Conservation (phyloP, 225 moss, liverwort and hornwort species). For the Marchantia polymorpha region DNA sequence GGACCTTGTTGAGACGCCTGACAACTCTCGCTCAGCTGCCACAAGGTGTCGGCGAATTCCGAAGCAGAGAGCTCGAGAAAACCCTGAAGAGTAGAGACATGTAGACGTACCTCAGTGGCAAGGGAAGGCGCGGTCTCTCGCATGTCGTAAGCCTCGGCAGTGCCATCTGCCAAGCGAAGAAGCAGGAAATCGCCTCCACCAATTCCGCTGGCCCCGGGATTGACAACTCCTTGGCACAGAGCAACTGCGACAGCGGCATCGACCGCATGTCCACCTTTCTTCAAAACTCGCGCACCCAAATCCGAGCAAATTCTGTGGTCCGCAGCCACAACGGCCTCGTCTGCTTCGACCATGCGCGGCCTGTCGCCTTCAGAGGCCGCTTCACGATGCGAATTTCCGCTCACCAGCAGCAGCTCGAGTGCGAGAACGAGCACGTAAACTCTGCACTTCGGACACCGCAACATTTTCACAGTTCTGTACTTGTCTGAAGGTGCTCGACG, state of each 20-base stretch:
- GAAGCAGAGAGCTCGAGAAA: too few species aligned
- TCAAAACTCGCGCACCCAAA: conserved; percentile 49
- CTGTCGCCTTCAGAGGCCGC: too few species aligned
- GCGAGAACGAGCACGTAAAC: too few species aligned
- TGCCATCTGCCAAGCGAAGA: conserved; percentile 60
- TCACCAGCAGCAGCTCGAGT: too few species aligned
- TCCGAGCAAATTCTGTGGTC: conserved; percentile 71
- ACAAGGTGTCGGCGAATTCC: too few species aligned
- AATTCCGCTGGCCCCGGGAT: conserved; percentile 63
- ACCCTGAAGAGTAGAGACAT: too few species aligned
- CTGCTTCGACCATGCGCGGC: conserved; percentile 49
- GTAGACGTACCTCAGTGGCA: conserved; percentile 45
- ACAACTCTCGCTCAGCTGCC: too few species aligned
- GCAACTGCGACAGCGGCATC: conserved; percentile 65
- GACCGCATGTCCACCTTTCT: conserved; percentile 62
- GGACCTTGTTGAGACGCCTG: too few species aligned
- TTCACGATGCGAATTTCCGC: too few species aligned
- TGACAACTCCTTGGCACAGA: conserved; percentile 72
- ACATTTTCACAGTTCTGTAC: too few species aligned
- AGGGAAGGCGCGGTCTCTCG: conserved; percentile 72
- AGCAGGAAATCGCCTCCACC: conserved; percentile 78
- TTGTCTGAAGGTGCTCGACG: too few species aligned
- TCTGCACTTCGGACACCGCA: too few species aligned
- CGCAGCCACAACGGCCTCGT: conserved; percentile 65
- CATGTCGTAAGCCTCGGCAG: conserved; percentile 59